These are phyloP conservation scores for Zygoascus hellenicus DNA, from an alignment of 1,139 yeast genomes.

Conservation along the genomic window DNA sequence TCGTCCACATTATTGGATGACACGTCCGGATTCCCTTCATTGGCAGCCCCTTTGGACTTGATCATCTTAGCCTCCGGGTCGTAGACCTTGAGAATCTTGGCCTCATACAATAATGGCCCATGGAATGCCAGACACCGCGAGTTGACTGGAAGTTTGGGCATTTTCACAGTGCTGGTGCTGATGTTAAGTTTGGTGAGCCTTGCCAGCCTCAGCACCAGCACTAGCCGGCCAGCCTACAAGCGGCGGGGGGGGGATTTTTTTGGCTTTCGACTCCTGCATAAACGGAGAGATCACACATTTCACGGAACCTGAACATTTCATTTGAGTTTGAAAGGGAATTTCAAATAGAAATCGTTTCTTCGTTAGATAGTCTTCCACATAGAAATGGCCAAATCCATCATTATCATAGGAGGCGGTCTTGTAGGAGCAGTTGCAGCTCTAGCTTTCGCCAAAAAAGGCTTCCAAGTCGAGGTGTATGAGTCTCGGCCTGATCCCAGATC, in stretches of 20 bases:
- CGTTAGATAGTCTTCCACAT: not conserved
- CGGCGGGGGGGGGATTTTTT: too few relatives aligned
- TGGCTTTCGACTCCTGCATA: too few relatives aligned
- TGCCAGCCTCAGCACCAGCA: too few relatives aligned
- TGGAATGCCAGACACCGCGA: slow-evolving; percentile 69
- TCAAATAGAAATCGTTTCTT: not conserved
- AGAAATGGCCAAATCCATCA: slow-evolving; percentile 19
- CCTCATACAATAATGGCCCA: slow-evolving; percentile 87
- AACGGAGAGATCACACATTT: too few relatives aligned
- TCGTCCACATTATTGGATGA: slow-evolving; percentile 25
- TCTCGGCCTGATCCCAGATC: slow-evolving; percentile 40
- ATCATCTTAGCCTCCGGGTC: slow-evolving; percentile 46
- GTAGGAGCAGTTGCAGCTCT: slow-evolving; percentile 87
- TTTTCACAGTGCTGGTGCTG: not conserved
- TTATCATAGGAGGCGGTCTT: slow-evolving; percentile 60
- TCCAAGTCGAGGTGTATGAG: slow-evolving; percentile 65
- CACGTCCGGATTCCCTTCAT: slow-evolving; percentile 35
- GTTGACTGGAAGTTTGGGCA: slow-evolving; percentile 12
- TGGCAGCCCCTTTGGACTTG: slow-evolving; percentile 28
- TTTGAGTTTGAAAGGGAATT: too few relatives aligned
- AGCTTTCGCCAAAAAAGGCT: slow-evolving; percentile 71
- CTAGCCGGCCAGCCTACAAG: too few relatives aligned
- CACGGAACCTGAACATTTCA: too few relatives aligned
- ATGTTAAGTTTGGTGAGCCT: too few relatives aligned
- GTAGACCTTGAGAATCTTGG: slow-evolving; percentile 65